Conservation (phyloP, 768 basidiomycete species). For the Epithele typhae region DNA sequence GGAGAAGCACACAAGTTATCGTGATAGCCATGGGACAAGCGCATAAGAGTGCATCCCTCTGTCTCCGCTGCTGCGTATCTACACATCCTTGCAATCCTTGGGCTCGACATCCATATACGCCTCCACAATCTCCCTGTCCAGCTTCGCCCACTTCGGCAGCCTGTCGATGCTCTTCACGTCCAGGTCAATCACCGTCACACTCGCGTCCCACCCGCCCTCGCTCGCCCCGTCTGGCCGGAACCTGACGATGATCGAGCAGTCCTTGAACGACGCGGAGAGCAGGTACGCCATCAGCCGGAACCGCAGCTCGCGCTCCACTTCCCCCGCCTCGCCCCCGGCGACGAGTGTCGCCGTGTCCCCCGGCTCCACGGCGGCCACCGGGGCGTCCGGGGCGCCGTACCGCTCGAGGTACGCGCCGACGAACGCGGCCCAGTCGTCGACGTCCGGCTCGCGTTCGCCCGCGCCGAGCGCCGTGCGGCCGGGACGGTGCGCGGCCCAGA, state of each 20-base stretch:
- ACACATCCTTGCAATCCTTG: constrained; percentile 8
- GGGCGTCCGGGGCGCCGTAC: constrained; percentile 2
- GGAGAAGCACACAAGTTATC: no score
- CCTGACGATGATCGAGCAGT: constrained; percentile 76
- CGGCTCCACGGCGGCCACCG: not conserved
- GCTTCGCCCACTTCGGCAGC: constrained; percentile 63
- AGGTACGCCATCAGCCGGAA: constrained; percentile 72
- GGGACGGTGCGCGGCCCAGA: constrained; percentile 20
- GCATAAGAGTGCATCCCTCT: no score
- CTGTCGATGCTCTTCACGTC: constrained; percentile 72
- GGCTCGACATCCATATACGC: constrained; percentile 28
- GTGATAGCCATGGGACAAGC: no score
- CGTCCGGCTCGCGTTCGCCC: constrained; percentile 43
- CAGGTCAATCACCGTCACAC: constrained; percentile 76
- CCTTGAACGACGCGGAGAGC: constrained; percentile 93
- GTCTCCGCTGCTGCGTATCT: no score
- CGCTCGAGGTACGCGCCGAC: constrained; percentile 45
- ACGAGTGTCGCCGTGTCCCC: not conserved
- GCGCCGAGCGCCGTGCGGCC: constrained; percentile 12
- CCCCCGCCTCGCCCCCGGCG: constrained; percentile 17
- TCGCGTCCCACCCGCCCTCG: constrained; percentile 17
- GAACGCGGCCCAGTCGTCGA: constrained; percentile 65
- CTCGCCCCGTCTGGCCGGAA: no score
- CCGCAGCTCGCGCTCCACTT: constrained; percentile 37
- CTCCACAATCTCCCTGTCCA: constrained; percentile 66